Evolutionary conservation across 352 stramenopile genomes (phyloP), one percentile per base, ranked within the genome.

Genomic region (Aphanomyces stellatus): DNA sequence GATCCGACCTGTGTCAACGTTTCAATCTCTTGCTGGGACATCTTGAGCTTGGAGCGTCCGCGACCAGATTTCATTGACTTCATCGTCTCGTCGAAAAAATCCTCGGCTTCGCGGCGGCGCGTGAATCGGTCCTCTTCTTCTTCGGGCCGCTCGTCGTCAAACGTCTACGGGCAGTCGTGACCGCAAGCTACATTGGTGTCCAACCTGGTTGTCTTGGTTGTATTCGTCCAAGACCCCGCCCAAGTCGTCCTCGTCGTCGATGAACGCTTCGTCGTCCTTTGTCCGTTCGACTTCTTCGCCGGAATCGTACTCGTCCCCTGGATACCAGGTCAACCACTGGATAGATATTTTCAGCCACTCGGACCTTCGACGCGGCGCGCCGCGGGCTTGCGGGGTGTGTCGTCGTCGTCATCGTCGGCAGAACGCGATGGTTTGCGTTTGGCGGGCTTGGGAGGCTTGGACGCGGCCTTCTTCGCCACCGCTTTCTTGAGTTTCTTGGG

Each of bases 221-320:
- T 95, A 93, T 69, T 95, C 86, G 34, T 76, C 81, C 48, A 95
- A 69, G 22, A 95, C 86, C 51, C 91, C 84, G 1, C 73, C 86
- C 30, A 95, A 75, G 62, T 95, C 86, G 69, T 95, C 87, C 28
- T 95, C 87, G n/a, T 80, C 41, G 67, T 93, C 87, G 69, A 95
- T 95, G 67, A 95, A 95, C 43, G 89, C 87, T 4, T 95, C 80
- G 70, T 95, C 87, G 0, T 93, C 87, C 56, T 90, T 91, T 11
- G 73, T 88, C 42, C 69, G 74, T n/a, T 78, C 74, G 0, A 73
- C 80, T 57, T 95, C 87, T 2, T 92, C 87, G 2, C 85, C 87
- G 3, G 87, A 95, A 55, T 95, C 87, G 70, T 95, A 95, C 51
- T 91, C 87, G 31, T 95, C 87, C 0, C 77, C 75, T 79, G 65